A percentile compares a stretch with the other conserved stretches of the same genome.
These are phyloP conservation scores for Cyphellophora attinorum DNA, from an alignment of 2,329 filamentous ascomycete genomes.

Conservation along the genomic window DNA sequence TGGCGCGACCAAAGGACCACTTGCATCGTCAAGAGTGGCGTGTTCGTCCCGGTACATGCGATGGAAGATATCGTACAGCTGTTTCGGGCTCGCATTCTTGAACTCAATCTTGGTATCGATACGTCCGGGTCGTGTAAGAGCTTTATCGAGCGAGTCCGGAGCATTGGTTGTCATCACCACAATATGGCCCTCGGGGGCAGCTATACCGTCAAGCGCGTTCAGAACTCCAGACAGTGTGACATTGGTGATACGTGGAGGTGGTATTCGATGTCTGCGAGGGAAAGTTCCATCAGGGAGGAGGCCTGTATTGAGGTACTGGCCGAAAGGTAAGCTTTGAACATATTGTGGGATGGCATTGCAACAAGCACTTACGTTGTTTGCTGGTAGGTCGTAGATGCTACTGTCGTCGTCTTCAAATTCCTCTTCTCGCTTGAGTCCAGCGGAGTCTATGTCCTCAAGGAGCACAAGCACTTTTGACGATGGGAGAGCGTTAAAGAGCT, in stretches of 20 bases:
- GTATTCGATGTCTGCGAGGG: neutral
- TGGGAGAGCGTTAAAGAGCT: conserved; percentile 52
- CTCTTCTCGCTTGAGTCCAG: conserved; percentile 35
- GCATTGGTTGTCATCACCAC: conserved; percentile 80
- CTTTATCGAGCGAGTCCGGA: conserved; percentile 61
- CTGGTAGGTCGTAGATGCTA: no score
- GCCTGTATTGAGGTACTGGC: neutral
- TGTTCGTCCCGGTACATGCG: conserved; percentile 18
- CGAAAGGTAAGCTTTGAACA: no score
- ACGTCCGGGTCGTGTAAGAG: conserved; percentile 62
- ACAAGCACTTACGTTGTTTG: no score
- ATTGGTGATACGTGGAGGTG: neutral
- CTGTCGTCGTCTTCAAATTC: neutral
- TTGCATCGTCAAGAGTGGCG: no score
- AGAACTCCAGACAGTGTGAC: conserved; percentile 70
- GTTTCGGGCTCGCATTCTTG: conserved; percentile 16
- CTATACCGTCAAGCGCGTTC: conserved; percentile 75
- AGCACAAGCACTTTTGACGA: conserved; percentile 55
- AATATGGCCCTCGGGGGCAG: conserved; percentile 66
- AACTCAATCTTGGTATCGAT: conserved; percentile 62
- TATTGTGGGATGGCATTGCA: no score
- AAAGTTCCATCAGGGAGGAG: no score
- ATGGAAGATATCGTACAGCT: conserved; percentile 19
- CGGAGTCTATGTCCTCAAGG: conserved; percentile 59
- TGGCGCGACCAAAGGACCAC: no score